These are phyloP conservation scores for Cymodocea nodosa DNA, from an alignment of 116 monocot genomes.

Conservation along the genomic window DNA sequence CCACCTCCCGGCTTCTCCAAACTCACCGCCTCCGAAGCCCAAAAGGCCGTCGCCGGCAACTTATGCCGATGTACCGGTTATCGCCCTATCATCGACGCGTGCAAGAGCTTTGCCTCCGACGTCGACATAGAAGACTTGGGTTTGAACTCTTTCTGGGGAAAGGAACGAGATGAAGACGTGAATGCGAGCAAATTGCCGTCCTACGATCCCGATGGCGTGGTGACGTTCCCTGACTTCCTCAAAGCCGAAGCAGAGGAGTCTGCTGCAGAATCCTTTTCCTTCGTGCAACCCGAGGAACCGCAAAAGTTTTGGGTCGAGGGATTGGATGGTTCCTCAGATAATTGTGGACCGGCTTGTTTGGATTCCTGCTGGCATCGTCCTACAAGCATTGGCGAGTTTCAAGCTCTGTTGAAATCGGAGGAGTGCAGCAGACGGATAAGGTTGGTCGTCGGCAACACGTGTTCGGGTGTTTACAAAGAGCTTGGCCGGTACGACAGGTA, in stretches of 20 bases:
- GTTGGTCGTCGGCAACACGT: slow-evolving; percentile 65
- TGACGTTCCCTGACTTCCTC: slow-evolving; percentile 52
- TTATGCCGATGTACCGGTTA: slow-evolving; percentile 85
- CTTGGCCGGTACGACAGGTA: slow-evolving; percentile 31
- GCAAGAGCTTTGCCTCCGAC: slow-evolving; percentile 72
- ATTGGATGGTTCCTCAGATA: too few relatives aligned
- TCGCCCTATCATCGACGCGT: slow-evolving; percentile 56
- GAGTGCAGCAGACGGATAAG: slow-evolving; percentile 16
- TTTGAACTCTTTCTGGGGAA: slow-evolving; percentile 59
- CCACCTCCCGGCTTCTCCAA: slow-evolving; percentile 59
- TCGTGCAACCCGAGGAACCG: not conserved
- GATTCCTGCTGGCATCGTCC: slow-evolving; percentile 35
- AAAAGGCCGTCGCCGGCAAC: slow-evolving; percentile 52
- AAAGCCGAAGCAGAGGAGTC: slow-evolving; percentile 35
- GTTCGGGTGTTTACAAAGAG: slow-evolving; percentile 66
- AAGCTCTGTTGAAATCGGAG: slow-evolving; percentile 20
- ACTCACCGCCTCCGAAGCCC: slow-evolving; percentile 52
- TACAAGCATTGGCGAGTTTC: slow-evolving; percentile 31
- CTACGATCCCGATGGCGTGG: slow-evolving; percentile 9
- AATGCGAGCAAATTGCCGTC: slow-evolving; percentile 22
- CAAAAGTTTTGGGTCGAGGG: too few relatives aligned
- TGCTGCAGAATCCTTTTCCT: not conserved
- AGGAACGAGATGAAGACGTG: slow-evolving; percentile 15
- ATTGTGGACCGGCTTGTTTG: too few relatives aligned
- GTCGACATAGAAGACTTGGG: slow-evolving; percentile 81